Base-by-base conservation (phyloP, 306 rosid genomes). In the Ceratonia siliqua region DNA sequence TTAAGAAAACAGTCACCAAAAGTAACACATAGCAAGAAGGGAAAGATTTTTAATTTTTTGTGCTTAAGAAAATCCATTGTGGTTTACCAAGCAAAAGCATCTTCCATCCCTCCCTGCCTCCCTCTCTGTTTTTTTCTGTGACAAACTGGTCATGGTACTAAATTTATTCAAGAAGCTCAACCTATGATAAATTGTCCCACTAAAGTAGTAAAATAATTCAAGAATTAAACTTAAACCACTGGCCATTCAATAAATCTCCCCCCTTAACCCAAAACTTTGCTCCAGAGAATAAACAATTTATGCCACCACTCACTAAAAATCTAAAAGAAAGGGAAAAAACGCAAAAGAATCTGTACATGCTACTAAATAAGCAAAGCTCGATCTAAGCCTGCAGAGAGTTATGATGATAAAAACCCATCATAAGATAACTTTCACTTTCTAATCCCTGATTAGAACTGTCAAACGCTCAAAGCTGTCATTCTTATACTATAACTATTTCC, bases 251-350 rank as follows among this genome's bases (percentile, higher is more conserved):
- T 15, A 78, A 39, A 70, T 17, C 72, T 9, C 24, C 62, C 36
- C 43, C 62, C 28, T 38, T 22, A 38, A 5, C 56, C 38, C 7
- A 54, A 32, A 48, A 10, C 38, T 8, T 21, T 63, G 21, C 32
- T 79, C 62, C 5, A 14, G 22, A 50, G 48, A 52, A n/a, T 13
- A 57, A 63, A 79, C 20, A 53, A 78, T 39, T 62, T 61, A 54
- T 18, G 41, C 61, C 43, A 20, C 25, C 15, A 61, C 48, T 59
- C 43, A 20, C 24, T 6, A 8, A 5, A 14, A 49, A 57, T 15
- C 69, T 58, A 58, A 6, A 52, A 13, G 6, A 13, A 21, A 21
- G 2, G 11, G 2, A 54, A 3, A 5, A 8, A 39, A 41, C 22
- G 36, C 3, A 14, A 66, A n/a, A 25, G 0, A 25, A 15, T 43